Evolutionary conservation across 2,329 filamentous ascomycete genomes (phyloP).

Genomic region (Aureobasidium melanogenum): DNA sequence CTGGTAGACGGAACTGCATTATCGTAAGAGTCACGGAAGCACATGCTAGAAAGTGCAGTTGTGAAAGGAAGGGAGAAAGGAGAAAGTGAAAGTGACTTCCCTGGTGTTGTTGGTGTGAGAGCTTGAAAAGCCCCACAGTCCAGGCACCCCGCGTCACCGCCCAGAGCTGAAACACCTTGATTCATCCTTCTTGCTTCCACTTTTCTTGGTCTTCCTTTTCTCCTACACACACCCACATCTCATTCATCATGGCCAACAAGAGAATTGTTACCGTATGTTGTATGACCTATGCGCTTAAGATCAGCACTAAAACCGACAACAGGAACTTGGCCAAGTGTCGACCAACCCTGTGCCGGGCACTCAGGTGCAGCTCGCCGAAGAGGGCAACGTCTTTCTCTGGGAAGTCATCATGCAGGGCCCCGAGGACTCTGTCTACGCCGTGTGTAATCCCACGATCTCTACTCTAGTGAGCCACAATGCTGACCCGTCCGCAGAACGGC

Average conservation of each 20-base stretch:
- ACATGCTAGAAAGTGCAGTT: not conserved
- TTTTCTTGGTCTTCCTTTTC: not conserved
- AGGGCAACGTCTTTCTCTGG: conserved; percentile 60
- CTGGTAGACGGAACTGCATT: not conserved
- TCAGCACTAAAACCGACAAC: conserved; percentile 4
- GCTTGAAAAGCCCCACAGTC: not conserved
- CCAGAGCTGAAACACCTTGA: not conserved
- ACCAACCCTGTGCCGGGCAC: conserved; percentile 49
- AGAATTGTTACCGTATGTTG: conserved; percentile 36
- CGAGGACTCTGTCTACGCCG: conserved; percentile 54
- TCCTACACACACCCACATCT: not conserved
- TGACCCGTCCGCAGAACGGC: conserved; percentile 47
- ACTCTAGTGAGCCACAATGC: not conserved
- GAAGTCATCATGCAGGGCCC: conserved; percentile 59
- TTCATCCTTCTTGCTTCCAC: not conserved
- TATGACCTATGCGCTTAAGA: not conserved
- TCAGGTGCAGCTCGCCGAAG: conserved; percentile 48
- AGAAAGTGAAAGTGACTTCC: not conserved
- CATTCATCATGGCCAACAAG: conserved; percentile 29
- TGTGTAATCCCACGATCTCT: conserved; percentile 30
- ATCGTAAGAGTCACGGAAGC: not conserved
- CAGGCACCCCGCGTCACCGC: not conserved
- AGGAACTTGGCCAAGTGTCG: conserved; percentile 55
- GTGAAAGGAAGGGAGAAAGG: not conserved
- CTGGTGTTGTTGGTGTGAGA: not conserved